Evolutionary conservation across 257 asterid species (phyloP), one percentile per base, ranked within the genome.

Genomic region (Solanum bukasovii): DNA sequence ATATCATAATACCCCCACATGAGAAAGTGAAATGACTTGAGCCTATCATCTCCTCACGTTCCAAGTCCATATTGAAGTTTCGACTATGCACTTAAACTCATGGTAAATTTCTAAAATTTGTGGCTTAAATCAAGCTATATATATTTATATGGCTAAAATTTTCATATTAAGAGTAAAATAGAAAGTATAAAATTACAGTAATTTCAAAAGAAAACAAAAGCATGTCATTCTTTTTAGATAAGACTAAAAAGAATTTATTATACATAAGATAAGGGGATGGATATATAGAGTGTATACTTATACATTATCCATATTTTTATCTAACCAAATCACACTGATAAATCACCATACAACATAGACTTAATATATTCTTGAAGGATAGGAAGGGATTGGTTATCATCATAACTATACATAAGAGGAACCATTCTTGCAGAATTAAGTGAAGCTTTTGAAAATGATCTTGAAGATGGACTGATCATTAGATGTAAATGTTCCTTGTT

Each of bases 401-500:
- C n/a, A 56, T 56, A 18, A 20, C 0, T 56, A 0, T 56, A 56
- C 65, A 56, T 56, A 56, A 56, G 65, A 56, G 65, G 65, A 0
- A 56, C 65, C 0, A 18, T 56, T 0, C 65, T 56, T 56, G 65
- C n/a, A 56, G 0, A 6, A 18, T 56, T 56, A 56, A 56, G n/a
- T 1, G 65, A 56, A 56, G 65, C 65, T 56, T 56, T 56, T 56
- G 65, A 18, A 56, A 56, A 56, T 56, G 65, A 49, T 49, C 7
- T 0, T 49, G 0, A 49, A 49, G 0, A 49, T 49, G 0, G 3
- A 49, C 21, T 29, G 29, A 29, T 49, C 59, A 49, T 49, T 0
- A 46, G 0, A 46, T 1, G 18, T 0, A 46, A 46, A 46, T 46
- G 56, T 46, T 46, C 56, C 0, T 46, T 46, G 7, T 46, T 46